These are phyloP conservation scores for Ustilago sp. DNA, from an alignment of 1,284 basidiomycete species.

Conservation along the genomic window DNA sequence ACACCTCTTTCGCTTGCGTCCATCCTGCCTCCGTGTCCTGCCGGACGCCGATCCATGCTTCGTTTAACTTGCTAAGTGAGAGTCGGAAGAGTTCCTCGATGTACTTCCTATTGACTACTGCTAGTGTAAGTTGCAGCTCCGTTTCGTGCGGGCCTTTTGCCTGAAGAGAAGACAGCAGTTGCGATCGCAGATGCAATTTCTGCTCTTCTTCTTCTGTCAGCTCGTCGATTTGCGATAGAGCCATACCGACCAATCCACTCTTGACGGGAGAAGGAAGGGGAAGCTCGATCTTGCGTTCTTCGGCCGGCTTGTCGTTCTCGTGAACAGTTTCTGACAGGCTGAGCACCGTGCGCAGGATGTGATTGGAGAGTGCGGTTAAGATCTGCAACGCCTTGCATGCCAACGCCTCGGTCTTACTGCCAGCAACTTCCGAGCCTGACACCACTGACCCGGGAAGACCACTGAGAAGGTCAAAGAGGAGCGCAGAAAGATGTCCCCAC, in stretches of 20 bases:
- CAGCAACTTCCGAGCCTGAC: background rate
- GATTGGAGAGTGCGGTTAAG: slow-evolving; percentile 41
- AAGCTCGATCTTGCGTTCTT: slow-evolving; percentile 19
- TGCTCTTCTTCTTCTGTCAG: slow-evolving; percentile 21
- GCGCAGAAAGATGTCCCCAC: slow-evolving; percentile 26
- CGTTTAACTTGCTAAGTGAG: slow-evolving; percentile 17
- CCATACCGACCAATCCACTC: slow-evolving; percentile 19
- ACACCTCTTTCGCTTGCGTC: slow-evolving; percentile 4
- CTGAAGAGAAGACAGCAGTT: slow-evolving; percentile 15
- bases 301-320: slow-evolving; percentile 23
- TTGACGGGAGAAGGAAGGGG: slow-evolving; percentile 7
- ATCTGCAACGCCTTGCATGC: slow-evolving; percentile 32
- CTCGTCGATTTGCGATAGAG: slow-evolving; percentile 28
- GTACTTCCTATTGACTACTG: slow-evolving; percentile 12
- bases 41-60: slow-evolving; percentile 28
- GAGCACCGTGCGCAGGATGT: slow-evolving; percentile 29
- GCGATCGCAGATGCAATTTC: slow-evolving; percentile 19
- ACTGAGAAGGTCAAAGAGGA: slow-evolving; percentile 21
- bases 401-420: slow-evolving; percentile 13
- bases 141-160: background rate
- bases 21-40: slow-evolving; percentile 7
- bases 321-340: slow-evolving; percentile 36
- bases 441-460: slow-evolving; percentile 6
- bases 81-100: slow-evolving; percentile 26
- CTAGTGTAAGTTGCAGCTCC: slow-evolving; percentile 7